Conservation (phyloP, 1,139 yeast genomes). For the Blastobotrys buckinghamii region DNA sequence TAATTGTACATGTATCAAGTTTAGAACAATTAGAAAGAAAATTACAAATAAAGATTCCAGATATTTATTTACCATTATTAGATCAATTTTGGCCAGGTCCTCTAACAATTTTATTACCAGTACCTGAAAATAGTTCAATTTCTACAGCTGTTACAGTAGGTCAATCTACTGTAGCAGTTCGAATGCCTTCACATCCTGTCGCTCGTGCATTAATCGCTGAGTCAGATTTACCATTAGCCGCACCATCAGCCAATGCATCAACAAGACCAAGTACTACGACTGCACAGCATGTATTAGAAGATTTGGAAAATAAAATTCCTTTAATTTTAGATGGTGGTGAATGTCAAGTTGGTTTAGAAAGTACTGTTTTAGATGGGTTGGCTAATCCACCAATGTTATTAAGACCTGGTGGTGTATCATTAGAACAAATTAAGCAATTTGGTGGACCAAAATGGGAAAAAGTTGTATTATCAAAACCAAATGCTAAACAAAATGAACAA, state of each 20-base stretch:
- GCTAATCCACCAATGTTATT: constrained; percentile 77
- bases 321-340: constrained; percentile 84
- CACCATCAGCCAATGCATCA: constrained; percentile 96
- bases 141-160: constrained; percentile 77
- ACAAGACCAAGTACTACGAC: constrained; percentile 90
- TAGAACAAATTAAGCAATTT: constrained; percentile 57
- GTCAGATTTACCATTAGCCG: constrained; percentile 90
- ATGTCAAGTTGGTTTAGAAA: constrained; percentile 87
- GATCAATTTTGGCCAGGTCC: constrained; percentile 94
- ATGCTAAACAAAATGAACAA: constrained; percentile 57
- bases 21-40: constrained; percentile 56
- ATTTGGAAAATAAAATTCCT: constrained; percentile 76
- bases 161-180: constrained; percentile 84
- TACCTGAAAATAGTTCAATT: constrained; percentile 44
- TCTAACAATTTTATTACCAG: constrained; percentile 75
- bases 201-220: constrained; percentile 86
- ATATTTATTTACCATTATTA: constrained; percentile 55
- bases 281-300: constrained; percentile 80
- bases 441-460: constrained; percentile 68
- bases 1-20: constrained; percentile 84
- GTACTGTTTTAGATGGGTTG: constrained; percentile 90
- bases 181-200: constrained; percentile 80
- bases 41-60: constrained; percentile 44
- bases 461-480: constrained; percentile 57
- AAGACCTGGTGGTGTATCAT: constrained; percentile 89